Base-by-base conservation (phyloP, 768 basidiomycete genomes). In the Mycena chlorophos region DNA sequence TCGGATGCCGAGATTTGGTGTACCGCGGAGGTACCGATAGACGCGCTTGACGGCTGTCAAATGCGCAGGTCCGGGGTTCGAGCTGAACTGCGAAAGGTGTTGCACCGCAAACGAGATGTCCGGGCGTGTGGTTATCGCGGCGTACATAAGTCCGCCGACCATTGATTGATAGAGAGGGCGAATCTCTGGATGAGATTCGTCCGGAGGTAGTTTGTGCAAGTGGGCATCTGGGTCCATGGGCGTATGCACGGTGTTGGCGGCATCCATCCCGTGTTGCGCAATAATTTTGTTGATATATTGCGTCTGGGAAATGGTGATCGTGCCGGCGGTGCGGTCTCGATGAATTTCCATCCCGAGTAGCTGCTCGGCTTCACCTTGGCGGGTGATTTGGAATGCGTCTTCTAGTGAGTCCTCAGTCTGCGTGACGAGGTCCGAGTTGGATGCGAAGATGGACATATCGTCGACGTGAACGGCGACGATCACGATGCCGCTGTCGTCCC, bases 101-200 rank as follows among this genome's bases (percentile, higher is more conserved):
- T 55, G 49, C 13, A 74, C 68, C 0, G 71, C 57, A 46, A 60
- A 70, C 0, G 65, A 52, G 47, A 75, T 69, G 60, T 76, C 72
- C 2, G 72, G 73, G 2, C 71, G 69, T 0, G 67, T 71, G 67
- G 66, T 27, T 48, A 61, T n/a, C n/a, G n/a, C n/a, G n/a, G n/a
- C n/a, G n/a, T n/a, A n/a, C n/a, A n/a, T n/a, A n/a, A n/a, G n/a
- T 31, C 63, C 72, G 31, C 55, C 50, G 26, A 74, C 61, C 49
- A 59, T 63, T 20, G 60, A 52, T n/a, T 52, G 53, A 52, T 69
- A 72, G 19, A 65, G 45, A 2, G 26, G 45, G 49, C 61, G 56
- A 48, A 45, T 47, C 28, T 49, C 55, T 47, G 25, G 40, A 26
- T 20, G 43, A 2, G 13, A 25, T 14, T 45, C 51, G 34, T 2